A percentile compares a stretch with the other conserved stretches of the same genome.
These are phyloP conservation scores for Candida pseudoglaebosa DNA, from an alignment of 805 yeast genomes.

Conservation along the genomic window DNA sequence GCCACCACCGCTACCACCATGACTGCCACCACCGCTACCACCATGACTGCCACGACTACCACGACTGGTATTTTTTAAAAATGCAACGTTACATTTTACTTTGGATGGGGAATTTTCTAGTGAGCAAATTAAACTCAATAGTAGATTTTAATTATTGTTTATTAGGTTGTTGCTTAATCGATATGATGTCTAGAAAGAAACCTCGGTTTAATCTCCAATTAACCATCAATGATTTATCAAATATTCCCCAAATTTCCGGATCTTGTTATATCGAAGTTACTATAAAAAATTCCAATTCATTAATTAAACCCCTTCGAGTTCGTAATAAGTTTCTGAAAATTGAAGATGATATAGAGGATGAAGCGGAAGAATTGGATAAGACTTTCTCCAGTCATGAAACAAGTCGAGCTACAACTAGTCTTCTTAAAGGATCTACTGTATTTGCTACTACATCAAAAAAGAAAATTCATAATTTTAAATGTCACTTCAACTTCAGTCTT, in stretches of 20 bases:
- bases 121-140: too few species aligned
- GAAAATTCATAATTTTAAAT: conserved; percentile 36
- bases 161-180: not conserved
- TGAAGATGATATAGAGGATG: not conserved
- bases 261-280: conserved; percentile 61
- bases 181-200: conserved; percentile 24
- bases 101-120: too few species aligned
- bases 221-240: conserved; percentile 65
- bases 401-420: conserved; percentile 2
- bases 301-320: conserved; percentile 1
- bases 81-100: too few species aligned
- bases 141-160: too few species aligned
- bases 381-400: not conserved
- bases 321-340: not conserved
- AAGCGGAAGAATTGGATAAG: not conserved
- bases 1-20: too few species aligned
- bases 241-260: conserved; percentile 79
- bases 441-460: conserved; percentile 26
- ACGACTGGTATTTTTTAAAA: too few species aligned
- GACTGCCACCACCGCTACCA: too few species aligned
- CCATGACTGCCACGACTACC: too few species aligned
- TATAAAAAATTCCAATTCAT: conserved; percentile 25
- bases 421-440: conserved; percentile 16
- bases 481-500: conserved; percentile 32
- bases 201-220: conserved; percentile 64